Base-by-base conservation (phyloP, 805 yeast genomes). In the Schizosaccharomyces osmophilus region DNA sequence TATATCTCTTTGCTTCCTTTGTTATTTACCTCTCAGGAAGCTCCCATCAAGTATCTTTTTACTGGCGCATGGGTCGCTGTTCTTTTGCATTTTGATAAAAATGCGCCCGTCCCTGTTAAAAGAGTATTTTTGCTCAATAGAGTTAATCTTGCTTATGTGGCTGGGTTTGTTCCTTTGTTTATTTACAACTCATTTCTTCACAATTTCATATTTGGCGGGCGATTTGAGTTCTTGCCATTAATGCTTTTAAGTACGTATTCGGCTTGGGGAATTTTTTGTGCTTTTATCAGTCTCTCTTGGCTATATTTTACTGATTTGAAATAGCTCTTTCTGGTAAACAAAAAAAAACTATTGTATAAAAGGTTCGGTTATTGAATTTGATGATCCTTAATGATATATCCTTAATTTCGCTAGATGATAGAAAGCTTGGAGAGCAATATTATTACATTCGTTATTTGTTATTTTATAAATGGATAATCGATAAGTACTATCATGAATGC, bases 241-340 rank as follows among this genome's bases (percentile, higher is more conserved):
- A 87, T 93, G 87, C 73, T 82, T 11, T 79, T 87, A 62, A 86
- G 95, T 65, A 83, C 87, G 5, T 90, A 90, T 72, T 87, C 97
- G 70, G 80, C 87, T 0, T 63, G 86, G 19, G 99, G 98, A 2
- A 81, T 93, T 5, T 75, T 89, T 8, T 77, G 86, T 57, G 81
- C 95, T 60, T 93, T 95, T 95, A 78, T 84, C 64, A 93, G 94
- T 6, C 79, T 88, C 65, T 82, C 85, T 63, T 89, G 95, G 95
- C 73, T 85, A 61, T 89, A 86, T 68, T 86, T 87, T 31, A 55
- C 59, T 19, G 59, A 55, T 48, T 19, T 48, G 2, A 29, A 51
- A 70, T 81, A 86, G 62, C 89, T 85, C 68, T 95, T 87, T 31
- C 48, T 61, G 26, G 42, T 41, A 32, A 41, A 15, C 11, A 41